Percentiles rank a stretch among this genome's conserved stretches.
phyloP scores from a whole-genome alignment of 352 stramenopile genomes.

The Pythium plurisporium region DNA sequence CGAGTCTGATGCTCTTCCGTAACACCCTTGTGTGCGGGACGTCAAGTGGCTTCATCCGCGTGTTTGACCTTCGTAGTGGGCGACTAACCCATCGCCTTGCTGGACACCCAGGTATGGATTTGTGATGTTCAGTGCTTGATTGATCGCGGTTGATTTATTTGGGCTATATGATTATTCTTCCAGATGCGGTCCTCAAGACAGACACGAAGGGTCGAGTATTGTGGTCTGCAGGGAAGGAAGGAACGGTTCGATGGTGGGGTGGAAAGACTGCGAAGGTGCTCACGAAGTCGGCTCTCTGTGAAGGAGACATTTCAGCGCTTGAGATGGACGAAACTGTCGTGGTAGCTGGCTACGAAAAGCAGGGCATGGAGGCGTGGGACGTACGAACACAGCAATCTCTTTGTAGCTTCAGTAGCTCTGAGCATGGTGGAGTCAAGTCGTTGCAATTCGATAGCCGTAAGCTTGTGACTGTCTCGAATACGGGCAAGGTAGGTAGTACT shows the following conservation, averaged over 20 bases:
- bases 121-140: too few relatives aligned
- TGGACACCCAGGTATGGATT: conserved; percentile 65
- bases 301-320: conserved; percentile 67
- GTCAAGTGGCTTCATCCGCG: conserved; percentile 81
- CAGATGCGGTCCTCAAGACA: conserved; percentile 77
- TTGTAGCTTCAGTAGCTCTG: conserved; percentile 74
- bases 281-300: conserved; percentile 74
- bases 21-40: conserved; percentile 86
- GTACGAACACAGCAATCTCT: conserved; percentile 84
- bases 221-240: conserved; percentile 80
- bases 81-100: conserved; percentile 77
- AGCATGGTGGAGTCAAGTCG: conserved; percentile 64
- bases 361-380: conserved; percentile 87
- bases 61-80: conserved; percentile 81
- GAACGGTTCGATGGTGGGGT: conserved; percentile 84
- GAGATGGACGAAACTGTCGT: conserved; percentile 89
- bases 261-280: conserved; percentile 86
- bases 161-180: neutral
- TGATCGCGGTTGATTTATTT: conserved; percentile 6
- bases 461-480: conserved; percentile 72
- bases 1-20: conserved; percentile 84
- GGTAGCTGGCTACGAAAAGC: conserved; percentile 72
- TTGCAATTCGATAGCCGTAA: conserved; percentile 87
- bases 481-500: conserved; percentile 47
- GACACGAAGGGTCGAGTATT: conserved; percentile 83